phyloP scores from a whole-genome alignment of 805 yeast species.

The Sugiyamaella mastotermitis region DNA sequence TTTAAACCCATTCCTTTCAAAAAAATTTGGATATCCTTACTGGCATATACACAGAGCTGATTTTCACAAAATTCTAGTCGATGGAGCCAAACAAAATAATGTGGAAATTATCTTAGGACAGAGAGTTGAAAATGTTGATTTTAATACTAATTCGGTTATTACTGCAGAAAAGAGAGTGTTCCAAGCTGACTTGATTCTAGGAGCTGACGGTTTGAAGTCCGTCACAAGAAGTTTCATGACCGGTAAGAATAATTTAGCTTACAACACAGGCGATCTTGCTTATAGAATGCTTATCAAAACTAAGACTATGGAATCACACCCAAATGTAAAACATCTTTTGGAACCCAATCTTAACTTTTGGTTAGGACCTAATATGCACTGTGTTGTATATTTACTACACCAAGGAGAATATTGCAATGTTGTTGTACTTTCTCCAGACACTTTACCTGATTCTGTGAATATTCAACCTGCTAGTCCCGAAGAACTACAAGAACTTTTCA shows the following conservation, averaged over 20 bases:
- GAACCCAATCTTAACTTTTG: constrained; percentile 9
- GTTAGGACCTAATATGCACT: constrained; percentile 10
- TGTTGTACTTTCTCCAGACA: constrained; percentile 8
- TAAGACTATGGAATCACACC: background rate
- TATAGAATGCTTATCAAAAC: constrained; percentile 9
- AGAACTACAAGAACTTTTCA: constrained; percentile 7
- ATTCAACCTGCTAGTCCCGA: background rate
- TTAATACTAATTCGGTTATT: constrained; percentile 18
- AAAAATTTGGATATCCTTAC: constrained; percentile 22
- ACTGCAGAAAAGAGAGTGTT: constrained; percentile 20
- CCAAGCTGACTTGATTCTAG: constrained; percentile 26
- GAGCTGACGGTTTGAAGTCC: constrained; percentile 29
- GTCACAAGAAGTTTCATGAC: constrained; percentile 20
- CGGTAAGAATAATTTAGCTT: constrained; percentile 9
- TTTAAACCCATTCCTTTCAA: constrained; percentile 19
- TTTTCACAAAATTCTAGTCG: constrained; percentile 25
- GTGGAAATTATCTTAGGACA: constrained; percentile 19
- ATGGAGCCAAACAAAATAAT: constrained; percentile 21
- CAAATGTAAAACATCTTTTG: background rate
- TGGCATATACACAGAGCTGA: constrained; percentile 29
- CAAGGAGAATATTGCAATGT: constrained; percentile 3
- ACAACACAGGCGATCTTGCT: constrained; percentile 11
- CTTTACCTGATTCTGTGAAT: constrained; percentile 5
- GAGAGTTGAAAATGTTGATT: constrained; percentile 21
- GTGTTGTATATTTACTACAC: constrained; percentile 7